Conservation (phyloP, 2,329 filamentous ascomycete genomes). For the Fusarium haematococcum region DNA sequence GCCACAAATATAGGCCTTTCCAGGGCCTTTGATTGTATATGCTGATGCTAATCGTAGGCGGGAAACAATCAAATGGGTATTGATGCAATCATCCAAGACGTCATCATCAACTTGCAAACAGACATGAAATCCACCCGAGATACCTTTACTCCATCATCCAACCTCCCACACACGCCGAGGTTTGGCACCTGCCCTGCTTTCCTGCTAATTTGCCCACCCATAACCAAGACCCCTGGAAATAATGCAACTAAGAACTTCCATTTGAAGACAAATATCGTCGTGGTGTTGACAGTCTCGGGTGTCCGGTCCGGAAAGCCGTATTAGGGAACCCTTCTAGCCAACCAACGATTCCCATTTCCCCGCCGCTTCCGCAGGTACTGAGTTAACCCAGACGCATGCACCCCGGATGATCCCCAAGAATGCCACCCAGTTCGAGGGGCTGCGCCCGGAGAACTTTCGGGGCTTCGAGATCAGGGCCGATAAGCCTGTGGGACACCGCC, state of each 20-base stretch:
- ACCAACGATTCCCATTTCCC: constrained; percentile 25
- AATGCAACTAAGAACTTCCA: constrained; percentile 2
- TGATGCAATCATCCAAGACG: constrained; percentile 33
- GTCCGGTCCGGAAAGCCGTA: constrained; percentile 36
- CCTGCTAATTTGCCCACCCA: constrained; percentile 18
- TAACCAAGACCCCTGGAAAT: constrained; percentile 5
- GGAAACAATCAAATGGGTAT: constrained; percentile 38
- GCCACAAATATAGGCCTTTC: background rate
- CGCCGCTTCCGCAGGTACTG: constrained; percentile 1
- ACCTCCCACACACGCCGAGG: background rate
- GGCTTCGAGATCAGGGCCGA: constrained; percentile 8
- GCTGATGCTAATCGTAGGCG: constrained; percentile 10
- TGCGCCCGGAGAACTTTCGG: constrained; percentile 3
- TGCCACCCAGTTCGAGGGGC: constrained; percentile 4
- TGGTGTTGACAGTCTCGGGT: constrained; percentile 23
- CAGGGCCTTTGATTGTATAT: constrained; percentile 8
- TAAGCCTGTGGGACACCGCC: background rate
- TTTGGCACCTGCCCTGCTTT: constrained; percentile 7
- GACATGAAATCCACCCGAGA: constrained; percentile 21
- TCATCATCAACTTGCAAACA: constrained; percentile 31
- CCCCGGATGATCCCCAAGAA: constrained; percentile 25
- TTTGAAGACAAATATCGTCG: constrained; percentile 12
- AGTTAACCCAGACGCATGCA: constrained; percentile 16
- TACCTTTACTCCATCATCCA: constrained; percentile 22
- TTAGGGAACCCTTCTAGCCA: constrained; percentile 18